Evolutionary conservation across 345 rosid genomes (phyloP), one percentile per base, ranked within the genome.

Genomic region (Eucalyptus sp.): DNA sequence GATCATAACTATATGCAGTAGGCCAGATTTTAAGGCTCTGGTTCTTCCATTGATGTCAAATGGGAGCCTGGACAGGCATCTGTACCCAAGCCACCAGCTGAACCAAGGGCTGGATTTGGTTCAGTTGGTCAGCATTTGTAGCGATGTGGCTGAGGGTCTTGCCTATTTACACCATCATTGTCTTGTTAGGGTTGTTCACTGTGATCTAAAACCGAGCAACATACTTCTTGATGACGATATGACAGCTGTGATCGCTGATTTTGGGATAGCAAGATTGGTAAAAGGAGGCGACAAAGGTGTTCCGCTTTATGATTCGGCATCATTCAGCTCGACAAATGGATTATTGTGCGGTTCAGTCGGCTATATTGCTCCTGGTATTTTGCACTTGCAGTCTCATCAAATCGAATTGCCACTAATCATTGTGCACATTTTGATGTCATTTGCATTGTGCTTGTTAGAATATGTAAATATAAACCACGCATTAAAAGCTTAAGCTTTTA

Each of bases 191-290:
- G 98, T 97, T 22, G 95, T 96, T 89, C 99, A 97, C 87, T 96
- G 99, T 88, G 99, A 97, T 92, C 96, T 97, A 24, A 97, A 97
- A 90, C 99, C 99, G 1, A 96, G 98, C 94, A 97, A 96, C 80
- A 94, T 97, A 88, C 98, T 97, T 88, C 99, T 96, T 10, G 99
- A 97, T 44, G 93, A 95, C 6, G 96, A 96, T 83, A 92, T 97
- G 96, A 97, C 97, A 4, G 99, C 99, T 89, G 58, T 97, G 90
- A 94, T 97, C n/a, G 91, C 98, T 4, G 99, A 97, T 93, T 97
- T 97, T 24, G 99, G 99, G 50, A 97, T 97, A 31, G 89, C 98
- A 58, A 96, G 93, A 88, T 87, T 96, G 89, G 91, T 96, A 31
- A 93, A 92, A 92, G 93, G 92, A 27, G 96, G 92, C 86, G 94